A percentile compares a stretch with the other conserved stretches of the same genome.
Conservation (phyloP, 768 basidiomycete genomes). For the Tephrocybe rancida region DNA sequence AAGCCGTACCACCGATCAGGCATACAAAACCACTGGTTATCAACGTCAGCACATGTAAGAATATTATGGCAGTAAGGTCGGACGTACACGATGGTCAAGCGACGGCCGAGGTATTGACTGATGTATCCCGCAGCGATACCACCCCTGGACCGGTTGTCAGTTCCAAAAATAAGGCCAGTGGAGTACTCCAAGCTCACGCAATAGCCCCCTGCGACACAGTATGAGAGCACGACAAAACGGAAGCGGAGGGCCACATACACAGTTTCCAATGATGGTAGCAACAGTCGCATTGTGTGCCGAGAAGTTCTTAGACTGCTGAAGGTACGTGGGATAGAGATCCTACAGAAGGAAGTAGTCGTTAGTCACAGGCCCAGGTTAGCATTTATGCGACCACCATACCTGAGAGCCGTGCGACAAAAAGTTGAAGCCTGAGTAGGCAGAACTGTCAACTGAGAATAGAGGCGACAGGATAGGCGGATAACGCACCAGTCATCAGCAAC, state of each 20-base stretch:
- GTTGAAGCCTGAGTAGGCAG: constrained; percentile 43
- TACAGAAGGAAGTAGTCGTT: too few relatives aligned
- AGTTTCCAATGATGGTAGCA: constrained; percentile 71
- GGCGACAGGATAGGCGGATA: background rate
- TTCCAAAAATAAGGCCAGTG: background rate
- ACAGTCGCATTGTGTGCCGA: constrained; percentile 48
- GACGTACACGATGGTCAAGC: constrained; percentile 25
- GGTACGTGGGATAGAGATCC: constrained; percentile 68
- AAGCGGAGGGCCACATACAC: constrained; percentile 25
- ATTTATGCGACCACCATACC: constrained; percentile 35
- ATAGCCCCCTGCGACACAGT: constrained; percentile 19
- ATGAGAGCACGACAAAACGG: background rate
- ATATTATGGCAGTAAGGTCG: background rate
- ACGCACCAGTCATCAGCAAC: constrained; percentile 20
- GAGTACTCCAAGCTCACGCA: constrained; percentile 9
- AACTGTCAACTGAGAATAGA: background rate
- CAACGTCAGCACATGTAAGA: background rate
- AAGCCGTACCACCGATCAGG: constrained; percentile 47
- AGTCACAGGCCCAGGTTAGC: too few relatives aligned
- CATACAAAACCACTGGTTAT: constrained; percentile 49
- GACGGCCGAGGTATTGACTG: constrained; percentile 24
- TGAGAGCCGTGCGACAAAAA: constrained; percentile 58
- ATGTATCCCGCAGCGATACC: constrained; percentile 21
- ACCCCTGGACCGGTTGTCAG: constrained; percentile 15
- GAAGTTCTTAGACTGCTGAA: constrained; percentile 56